Evolutionary conservation across 2,329 filamentous ascomycete species (phyloP), one percentile per base, ranked within the genome.

Genomic region (Cytospora piceicola): DNA sequence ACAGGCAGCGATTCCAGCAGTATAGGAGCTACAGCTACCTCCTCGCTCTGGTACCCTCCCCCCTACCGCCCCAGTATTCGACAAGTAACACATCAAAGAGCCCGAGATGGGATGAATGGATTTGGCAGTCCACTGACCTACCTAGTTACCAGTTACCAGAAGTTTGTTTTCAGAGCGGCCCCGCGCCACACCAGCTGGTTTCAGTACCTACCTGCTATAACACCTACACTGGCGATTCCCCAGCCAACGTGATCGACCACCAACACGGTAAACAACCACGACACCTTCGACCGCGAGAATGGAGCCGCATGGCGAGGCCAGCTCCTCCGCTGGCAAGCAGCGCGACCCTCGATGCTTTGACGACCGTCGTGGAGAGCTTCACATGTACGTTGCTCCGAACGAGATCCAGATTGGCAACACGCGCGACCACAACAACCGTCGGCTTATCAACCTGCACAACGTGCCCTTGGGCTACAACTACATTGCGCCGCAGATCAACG

Each of bases 401-500:
- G 39, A 57, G 29, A 46, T 63, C n/a, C 53, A 57, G 17, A 49
- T 29, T 12, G 15, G n/a, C 9, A 20, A 24, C 29, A 51, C 11
- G 14, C 20, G 8, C 34, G 60, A 63, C 39, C 8, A n/a, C 17
- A 22, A 51, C 4, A 27, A 32, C 52, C 60, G 53, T 17, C 39
- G 53, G 4, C 27, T 42, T 15, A 27, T 65, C 42, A 46, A 42
- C 4, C 34, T 65, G 17, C 17, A 27, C 22, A 30, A 64, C 5
- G 20, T 59, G 27, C 61, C 52, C 4, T 9, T 42, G 0, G 46
- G n/a, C 29, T 7, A 52, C 8, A 57, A 64, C 17, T 64, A 61
- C 34, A 22, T 64, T 17, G 61, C 52, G n/a, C 39, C 3, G 12
- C 7, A 20, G 15, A 61, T 61, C 61, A 64, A 60, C 6, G 29